Conservation (phyloP, 495 filamentous ascomycete genomes). For the Aspergillus ostianus region DNA sequence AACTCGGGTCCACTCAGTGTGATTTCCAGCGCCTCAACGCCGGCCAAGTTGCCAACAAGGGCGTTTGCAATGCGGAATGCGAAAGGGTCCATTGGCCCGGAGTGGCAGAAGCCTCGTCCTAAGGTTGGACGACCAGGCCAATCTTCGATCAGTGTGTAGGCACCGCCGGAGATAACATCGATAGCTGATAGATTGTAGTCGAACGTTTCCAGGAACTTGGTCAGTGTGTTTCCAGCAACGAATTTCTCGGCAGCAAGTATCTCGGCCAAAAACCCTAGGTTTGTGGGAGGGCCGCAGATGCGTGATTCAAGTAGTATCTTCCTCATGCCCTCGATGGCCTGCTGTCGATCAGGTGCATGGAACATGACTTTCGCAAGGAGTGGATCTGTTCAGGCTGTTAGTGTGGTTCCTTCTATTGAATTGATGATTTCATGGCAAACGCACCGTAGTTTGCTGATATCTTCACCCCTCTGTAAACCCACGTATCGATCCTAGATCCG, state of each 20-base stretch:
- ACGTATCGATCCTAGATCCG: slow-evolving; percentile 58
- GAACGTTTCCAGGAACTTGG: slow-evolving; percentile 52
- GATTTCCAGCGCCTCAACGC: slow-evolving; percentile 56
- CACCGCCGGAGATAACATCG: slow-evolving; percentile 55
- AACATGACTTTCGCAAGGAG: slow-evolving; percentile 63
- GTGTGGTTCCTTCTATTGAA: not conserved
- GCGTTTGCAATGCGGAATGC: slow-evolving; percentile 55
- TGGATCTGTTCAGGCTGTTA: slow-evolving; percentile 41
- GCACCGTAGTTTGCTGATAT: slow-evolving; percentile 54
- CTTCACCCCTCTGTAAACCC: slow-evolving; percentile 54
- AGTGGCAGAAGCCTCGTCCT: slow-evolving; percentile 49
- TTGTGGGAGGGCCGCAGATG: slow-evolving; percentile 57
- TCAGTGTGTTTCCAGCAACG: slow-evolving; percentile 49
- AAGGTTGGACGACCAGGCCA: slow-evolving; percentile 54
- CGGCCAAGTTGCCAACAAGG: slow-evolving; percentile 53
- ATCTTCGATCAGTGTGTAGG: slow-evolving; percentile 60
- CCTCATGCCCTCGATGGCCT: slow-evolving; percentile 45
- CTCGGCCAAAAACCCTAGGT: slow-evolving; percentile 52
- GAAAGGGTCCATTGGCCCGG: slow-evolving; percentile 57
- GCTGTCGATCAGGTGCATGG: slow-evolving; percentile 39
- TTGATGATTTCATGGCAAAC: slow-evolving; percentile 10
- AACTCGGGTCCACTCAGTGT: slow-evolving; percentile 60
- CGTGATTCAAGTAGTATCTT: slow-evolving; percentile 37
- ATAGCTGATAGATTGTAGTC: slow-evolving; percentile 49
- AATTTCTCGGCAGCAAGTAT: slow-evolving; percentile 45